A percentile compares a stretch with the other conserved stretches of the same genome.
Conservation (phyloP, 2,329 filamentous ascomycete species). For the Botrytis elliptica region DNA sequence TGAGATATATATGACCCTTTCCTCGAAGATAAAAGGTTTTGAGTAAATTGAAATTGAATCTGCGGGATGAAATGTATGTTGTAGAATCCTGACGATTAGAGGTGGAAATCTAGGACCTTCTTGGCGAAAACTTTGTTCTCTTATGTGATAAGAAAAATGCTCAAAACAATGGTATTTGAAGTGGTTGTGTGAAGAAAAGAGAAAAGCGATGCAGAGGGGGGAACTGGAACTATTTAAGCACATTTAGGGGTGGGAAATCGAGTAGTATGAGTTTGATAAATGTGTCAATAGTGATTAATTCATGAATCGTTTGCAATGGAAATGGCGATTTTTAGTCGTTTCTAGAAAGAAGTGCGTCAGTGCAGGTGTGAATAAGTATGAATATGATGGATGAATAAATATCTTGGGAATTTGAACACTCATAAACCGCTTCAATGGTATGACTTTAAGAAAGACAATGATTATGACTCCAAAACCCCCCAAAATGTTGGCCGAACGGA, state of each 20-base stretch:
- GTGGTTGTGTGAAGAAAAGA: neutral
- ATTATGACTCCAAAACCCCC: neutral
- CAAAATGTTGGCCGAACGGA: neutral
- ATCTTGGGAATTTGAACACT: neutral
- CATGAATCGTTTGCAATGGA: neutral
- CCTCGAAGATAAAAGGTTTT: too few species aligned
- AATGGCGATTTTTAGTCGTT: neutral
- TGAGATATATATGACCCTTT: too few species aligned
- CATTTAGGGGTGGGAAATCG: neutral
- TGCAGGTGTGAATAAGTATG: neutral
- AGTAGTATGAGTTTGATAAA: neutral
- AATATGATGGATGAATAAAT: rapidly evolving
- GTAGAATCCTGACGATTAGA: too few species aligned
- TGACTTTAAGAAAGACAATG: neutral
- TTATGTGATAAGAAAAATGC: too few species aligned
- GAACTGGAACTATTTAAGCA: neutral
- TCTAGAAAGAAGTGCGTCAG: rapidly evolving
- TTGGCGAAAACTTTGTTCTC: too few species aligned
- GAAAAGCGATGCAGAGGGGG: neutral
- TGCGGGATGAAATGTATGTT: too few species aligned
- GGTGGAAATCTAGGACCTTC: too few species aligned
- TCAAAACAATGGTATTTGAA: too few species aligned
- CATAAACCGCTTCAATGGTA: neutral
- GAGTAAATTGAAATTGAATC: too few species aligned
- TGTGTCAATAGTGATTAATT: neutral